Percentiles rank a stretch among this genome's conserved stretches.
phyloP scores from a whole-genome alignment of 768 basidiomycete genomes.

The Russula emetica region DNA sequence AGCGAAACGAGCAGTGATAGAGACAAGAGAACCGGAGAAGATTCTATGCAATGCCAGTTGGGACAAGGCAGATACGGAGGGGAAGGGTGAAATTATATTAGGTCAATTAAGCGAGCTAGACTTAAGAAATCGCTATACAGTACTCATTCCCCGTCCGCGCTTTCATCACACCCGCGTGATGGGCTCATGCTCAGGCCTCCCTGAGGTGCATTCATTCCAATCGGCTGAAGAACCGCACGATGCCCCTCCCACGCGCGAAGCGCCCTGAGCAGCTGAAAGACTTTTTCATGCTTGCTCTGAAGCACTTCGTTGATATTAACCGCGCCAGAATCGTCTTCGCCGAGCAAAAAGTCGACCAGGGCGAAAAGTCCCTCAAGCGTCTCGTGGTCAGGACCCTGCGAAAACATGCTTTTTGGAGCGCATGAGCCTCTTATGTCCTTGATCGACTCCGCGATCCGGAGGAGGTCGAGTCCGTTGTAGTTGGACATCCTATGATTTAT shows the following conservation, averaged over 20 bases:
- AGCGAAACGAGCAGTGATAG: too few relatives aligned
- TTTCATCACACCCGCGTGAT: neutral
- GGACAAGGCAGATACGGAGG: too few relatives aligned
- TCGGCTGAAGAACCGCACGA: slow-evolving; percentile 47
- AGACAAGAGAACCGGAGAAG: neutral
- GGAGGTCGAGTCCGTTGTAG: slow-evolving; percentile 68
- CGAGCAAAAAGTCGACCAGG: slow-evolving; percentile 87
- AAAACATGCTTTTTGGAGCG: slow-evolving; percentile 76
- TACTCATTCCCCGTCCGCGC: neutral
- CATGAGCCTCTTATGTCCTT: slow-evolving; percentile 63
- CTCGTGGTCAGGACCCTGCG: slow-evolving; percentile 59
- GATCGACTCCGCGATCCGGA: slow-evolving; percentile 80
- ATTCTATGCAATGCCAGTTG: neutral
- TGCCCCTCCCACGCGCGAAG: slow-evolving; percentile 76
- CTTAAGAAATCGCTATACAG: too few relatives aligned
- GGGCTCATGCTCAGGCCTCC: slow-evolving; percentile 31
- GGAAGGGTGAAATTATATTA: neutral
- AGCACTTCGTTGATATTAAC: slow-evolving; percentile 92
- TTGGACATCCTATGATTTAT: slow-evolving; percentile 46
- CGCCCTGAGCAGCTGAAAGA: slow-evolving; percentile 70
- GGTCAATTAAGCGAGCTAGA: neutral
- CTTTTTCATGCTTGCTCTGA: slow-evolving; percentile 73
- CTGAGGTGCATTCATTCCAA: slow-evolving; percentile 37
- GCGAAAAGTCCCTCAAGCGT: slow-evolving; percentile 83
- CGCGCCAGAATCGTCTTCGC: slow-evolving; percentile 84